phyloP scores from a whole-genome alignment of 768 basidiomycete genomes.

The Termitomyces titanicus region DNA sequence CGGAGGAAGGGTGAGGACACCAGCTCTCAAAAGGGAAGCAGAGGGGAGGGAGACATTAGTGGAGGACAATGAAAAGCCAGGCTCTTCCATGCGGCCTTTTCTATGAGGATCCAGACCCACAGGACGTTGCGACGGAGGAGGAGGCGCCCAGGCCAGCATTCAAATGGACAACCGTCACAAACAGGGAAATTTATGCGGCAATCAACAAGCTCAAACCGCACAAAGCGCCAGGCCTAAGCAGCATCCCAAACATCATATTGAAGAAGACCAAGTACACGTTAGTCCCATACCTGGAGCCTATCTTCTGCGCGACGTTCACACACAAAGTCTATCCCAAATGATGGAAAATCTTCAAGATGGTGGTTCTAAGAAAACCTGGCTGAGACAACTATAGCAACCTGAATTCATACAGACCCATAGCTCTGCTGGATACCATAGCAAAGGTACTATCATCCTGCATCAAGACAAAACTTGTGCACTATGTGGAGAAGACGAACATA shows the following conservation, averaged over 20 bases:
- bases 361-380: conserved; percentile 33
- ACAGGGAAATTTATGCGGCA: conserved; percentile 22
- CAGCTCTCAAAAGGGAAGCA: conserved; percentile 15
- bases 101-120: conserved; percentile 3
- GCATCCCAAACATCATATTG: conserved; percentile 29
- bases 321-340: conserved; percentile 21
- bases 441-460: conserved; percentile 16
- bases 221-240: conserved; percentile 28
- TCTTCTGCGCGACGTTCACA: conserved; percentile 26
- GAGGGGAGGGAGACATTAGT: background rate
- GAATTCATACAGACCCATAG: conserved; percentile 31
- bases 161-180: conserved; percentile 16
- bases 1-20: conserved; percentile 22
- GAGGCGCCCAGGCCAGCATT: conserved; percentile 25
- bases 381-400: conserved; percentile 27
- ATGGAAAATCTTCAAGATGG: conserved; percentile 22
- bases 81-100: conserved; percentile 25
- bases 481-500: conserved; percentile 10
- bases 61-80: conserved; percentile 22
- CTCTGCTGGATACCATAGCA: conserved; percentile 21
- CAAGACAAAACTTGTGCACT: conserved; percentile 16
- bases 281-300: conserved; percentile 18
- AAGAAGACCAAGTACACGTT: conserved; percentile 19
- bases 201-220: conserved; percentile 26
- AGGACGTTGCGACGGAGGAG: conserved; percentile 7